A percentile compares a stretch with the other conserved stretches of the same genome.
Evolutionary conservation across 441 rosid species (phyloP).

Genomic region (Lepidium campestre): DNA sequence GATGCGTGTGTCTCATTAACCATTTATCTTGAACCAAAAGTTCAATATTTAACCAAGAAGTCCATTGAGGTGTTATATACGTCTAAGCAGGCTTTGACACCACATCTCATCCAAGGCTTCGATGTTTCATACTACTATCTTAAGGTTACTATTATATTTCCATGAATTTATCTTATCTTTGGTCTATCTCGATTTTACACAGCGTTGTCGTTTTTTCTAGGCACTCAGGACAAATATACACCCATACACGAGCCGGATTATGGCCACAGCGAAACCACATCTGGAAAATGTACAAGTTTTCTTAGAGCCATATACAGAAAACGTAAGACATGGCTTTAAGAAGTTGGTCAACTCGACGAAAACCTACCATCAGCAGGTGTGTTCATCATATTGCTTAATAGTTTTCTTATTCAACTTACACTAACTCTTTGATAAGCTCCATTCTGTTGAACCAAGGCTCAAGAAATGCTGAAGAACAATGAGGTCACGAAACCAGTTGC

Average conservation of each 20-base stretch:
- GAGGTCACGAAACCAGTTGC: slow-evolving; percentile 36
- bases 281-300: slow-evolving; percentile 18
- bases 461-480: slow-evolving; percentile 36
- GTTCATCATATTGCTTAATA: neutral
- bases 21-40: slow-evolving; percentile 26
- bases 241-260: slow-evolving; percentile 27
- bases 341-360: slow-evolving; percentile 25
- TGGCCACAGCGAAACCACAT: slow-evolving; percentile 31
- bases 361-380: slow-evolving; percentile 36
- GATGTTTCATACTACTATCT: slow-evolving; percentile 21
- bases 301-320: slow-evolving; percentile 34
- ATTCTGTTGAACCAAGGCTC: slow-evolving; percentile 29
- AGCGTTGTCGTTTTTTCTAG: slow-evolving; percentile 9
- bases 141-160: slow-evolving; percentile 24
- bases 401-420: neutral
- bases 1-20: slow-evolving; percentile 27
- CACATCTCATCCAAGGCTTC: slow-evolving; percentile 29
- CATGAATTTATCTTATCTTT: neutral
- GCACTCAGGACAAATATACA: slow-evolving; percentile 23
- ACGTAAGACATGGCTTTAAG: slow-evolving; percentile 9
- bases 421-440: neutral
- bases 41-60: slow-evolving; percentile 29
- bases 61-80: slow-evolving; percentile 27
- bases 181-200: neutral
- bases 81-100: slow-evolving; percentile 26